Percentiles rank a stretch among this genome's conserved stretches.
Evolutionary conservation across 1,284 basidiomycete genomes (phyloP).

Genomic region (Microbotryum intermedium): DNA sequence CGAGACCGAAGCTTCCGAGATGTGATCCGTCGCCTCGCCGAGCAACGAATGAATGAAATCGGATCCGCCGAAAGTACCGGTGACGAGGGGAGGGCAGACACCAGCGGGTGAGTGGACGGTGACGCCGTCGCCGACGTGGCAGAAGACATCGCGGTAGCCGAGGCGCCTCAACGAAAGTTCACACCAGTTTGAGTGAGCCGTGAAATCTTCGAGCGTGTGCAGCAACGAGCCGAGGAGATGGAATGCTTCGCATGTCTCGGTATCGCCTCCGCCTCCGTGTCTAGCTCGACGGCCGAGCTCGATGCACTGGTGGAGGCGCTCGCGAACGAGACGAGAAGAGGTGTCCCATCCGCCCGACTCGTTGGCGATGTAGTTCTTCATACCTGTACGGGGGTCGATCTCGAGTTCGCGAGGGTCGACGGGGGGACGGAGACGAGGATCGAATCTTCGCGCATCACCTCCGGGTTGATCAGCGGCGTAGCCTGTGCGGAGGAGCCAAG

Average conservation of each 20-base stretch:
- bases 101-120: constrained; percentile 69
- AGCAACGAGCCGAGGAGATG: constrained; percentile 62
- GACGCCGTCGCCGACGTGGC: constrained; percentile 79
- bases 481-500: constrained; percentile 38
- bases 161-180: constrained; percentile 37
- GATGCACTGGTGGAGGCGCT: constrained; percentile 62
- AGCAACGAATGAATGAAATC: constrained; percentile 56
- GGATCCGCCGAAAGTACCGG: constrained; percentile 77
- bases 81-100: constrained; percentile 72
- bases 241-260: constrained; percentile 66
- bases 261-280: constrained; percentile 23
- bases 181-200: constrained; percentile 60
- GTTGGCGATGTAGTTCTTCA: constrained; percentile 96
- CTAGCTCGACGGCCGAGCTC: constrained; percentile 44
- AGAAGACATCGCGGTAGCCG: constrained; percentile 56
- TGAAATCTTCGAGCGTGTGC: constrained; percentile 61
- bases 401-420: constrained; percentile 71
- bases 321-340: constrained; percentile 69
- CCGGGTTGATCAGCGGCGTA: constrained; percentile 57
- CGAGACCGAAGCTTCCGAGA: constrained; percentile 69
- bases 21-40: constrained; percentile 33
- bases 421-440: constrained; percentile 67
- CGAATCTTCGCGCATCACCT: constrained; percentile 71
- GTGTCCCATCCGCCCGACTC: constrained; percentile 62
- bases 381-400: constrained; percentile 74